Conservation (phyloP, 345 rosid genomes). For the Aquilaria malaccensis region DNA sequence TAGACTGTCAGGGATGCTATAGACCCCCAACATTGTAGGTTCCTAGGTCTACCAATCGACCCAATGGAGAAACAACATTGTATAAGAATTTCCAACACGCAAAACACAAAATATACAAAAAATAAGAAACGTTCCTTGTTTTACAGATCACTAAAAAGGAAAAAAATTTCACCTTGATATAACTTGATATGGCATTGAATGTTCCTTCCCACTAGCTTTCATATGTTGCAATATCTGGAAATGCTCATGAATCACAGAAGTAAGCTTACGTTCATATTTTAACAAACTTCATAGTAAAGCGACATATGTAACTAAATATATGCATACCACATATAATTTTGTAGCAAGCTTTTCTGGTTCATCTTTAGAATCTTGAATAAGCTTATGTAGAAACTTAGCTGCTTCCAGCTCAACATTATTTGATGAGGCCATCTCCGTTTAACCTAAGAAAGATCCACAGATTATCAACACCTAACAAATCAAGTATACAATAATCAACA, state of each 20-base stretch:
- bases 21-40: too few species aligned
- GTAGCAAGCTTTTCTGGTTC: slow-evolving; percentile 93
- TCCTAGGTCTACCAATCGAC: too few species aligned
- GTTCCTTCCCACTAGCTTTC: slow-evolving; percentile 96
- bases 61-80: too few species aligned
- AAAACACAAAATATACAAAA: neutral
- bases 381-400: slow-evolving; percentile 96
- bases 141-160: neutral
- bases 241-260: slow-evolving; percentile 11
- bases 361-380: slow-evolving; percentile 93
- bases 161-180: slow-evolving; percentile 67
- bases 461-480: neutral
- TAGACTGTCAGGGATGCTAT: too few species aligned
- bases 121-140: too few species aligned
- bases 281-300: slow-evolving; percentile 4
- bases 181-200: slow-evolving; percentile 99
- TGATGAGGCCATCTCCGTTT: slow-evolving; percentile 51
- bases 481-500: neutral
- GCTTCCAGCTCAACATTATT: slow-evolving; percentile 96
- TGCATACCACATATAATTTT: slow-evolving; percentile 81
- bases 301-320: slow-evolving; percentile 6
- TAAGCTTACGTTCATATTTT: slow-evolving; percentile 5
- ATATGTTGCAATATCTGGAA: slow-evolving; percentile 91
- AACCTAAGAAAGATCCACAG: slow-evolving; percentile 13
- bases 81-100: neutral